Evolutionary conservation across 768 basidiomycete genomes (phyloP), one percentile per base, ranked within the genome.

Genomic region (Naganishia friedmannii): DNA sequence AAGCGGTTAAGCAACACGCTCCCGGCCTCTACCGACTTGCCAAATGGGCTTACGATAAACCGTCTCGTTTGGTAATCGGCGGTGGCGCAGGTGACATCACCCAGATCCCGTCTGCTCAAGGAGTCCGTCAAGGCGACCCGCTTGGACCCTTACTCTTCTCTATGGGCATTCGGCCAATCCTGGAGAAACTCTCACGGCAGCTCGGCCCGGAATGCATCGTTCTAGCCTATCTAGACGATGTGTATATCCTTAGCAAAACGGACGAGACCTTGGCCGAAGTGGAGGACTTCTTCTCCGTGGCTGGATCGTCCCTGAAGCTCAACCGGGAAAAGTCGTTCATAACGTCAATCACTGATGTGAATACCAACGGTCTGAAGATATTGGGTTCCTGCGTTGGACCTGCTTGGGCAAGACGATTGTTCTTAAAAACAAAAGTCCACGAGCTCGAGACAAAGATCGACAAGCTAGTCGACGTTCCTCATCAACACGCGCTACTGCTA

Each of bases 81-180:
- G 60, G 60, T 31, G 42, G n/a, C n/a, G n/a, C 4, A 7, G 23
- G 26, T 10, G 31, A 31, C 7, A 23, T 42, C 39, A 37, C 23
- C 3, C 23, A 23, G 13, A 58, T 73, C 26, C 8, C 12, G 19
- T 74, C 72, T 5, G 32, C 66, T n/a, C 45, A 77, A 68, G 77
- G 77, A 0, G 69, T 74, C 8, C 55, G 74, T 6, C 77, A 77
- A 51, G 77, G 75, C 2, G 75, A 74, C 32, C 75, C 73, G 4
- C 69, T 76, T 5, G 68, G 73, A 13, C 67, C 71, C 6, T 67
- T 75, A 13, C 51, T 75, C 21, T 75, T 73, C 69, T 73, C 74
- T 23, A 21, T 73, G 32, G 72, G 46, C 19, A 53, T 72, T 26
- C 67, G 71, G 8, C 65, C 63, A 0, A 8, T 70, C n/a, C 34